These are phyloP conservation scores for Tricholoma furcatifolium DNA, from an alignment of 768 basidiomycete species.

Conservation along the genomic window DNA sequence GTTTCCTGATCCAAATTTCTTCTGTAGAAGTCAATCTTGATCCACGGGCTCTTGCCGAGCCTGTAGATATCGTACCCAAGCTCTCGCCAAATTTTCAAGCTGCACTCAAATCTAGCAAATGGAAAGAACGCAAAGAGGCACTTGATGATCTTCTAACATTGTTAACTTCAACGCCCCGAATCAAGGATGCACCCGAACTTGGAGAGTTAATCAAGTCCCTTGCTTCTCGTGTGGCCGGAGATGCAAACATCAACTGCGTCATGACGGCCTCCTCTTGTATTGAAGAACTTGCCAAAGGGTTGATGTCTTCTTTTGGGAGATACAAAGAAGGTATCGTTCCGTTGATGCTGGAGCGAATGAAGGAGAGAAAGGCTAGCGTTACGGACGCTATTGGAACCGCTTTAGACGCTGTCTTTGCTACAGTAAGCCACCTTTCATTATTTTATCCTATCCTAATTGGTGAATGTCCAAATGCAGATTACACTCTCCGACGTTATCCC, in stretches of 20 bases:
- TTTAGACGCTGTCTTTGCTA: conserved; percentile 83
- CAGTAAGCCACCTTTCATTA: conserved; percentile 49
- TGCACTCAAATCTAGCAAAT: conserved; percentile 85
- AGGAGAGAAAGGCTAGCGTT: conserved; percentile 91
- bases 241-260: conserved; percentile 96
- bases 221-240: conserved; percentile 77
- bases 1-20: conserved; percentile 10
- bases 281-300: conserved; percentile 81
- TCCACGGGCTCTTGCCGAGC: conserved; percentile 77
- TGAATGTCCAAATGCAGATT: conserved; percentile 46
- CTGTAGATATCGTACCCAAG: conserved; percentile 73
- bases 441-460: conserved; percentile 3
- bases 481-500: conserved; percentile 79
- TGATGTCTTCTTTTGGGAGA: conserved; percentile 71
- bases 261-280: conserved; percentile 83
- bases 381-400: conserved; percentile 87
- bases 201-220: conserved; percentile 75
- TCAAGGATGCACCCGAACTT: conserved; percentile 79
- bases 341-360: conserved; percentile 83
- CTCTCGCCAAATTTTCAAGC: conserved; percentile 75
- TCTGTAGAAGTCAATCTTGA: conserved; percentile 58
- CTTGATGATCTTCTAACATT: conserved; percentile 79
- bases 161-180: conserved; percentile 66
- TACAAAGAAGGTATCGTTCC: conserved; percentile 72
- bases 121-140: conserved; percentile 96